Evolutionary conservation across 2,329 filamentous ascomycete genomes (phyloP).

Genomic region (Colletotrichum sp.): DNA sequence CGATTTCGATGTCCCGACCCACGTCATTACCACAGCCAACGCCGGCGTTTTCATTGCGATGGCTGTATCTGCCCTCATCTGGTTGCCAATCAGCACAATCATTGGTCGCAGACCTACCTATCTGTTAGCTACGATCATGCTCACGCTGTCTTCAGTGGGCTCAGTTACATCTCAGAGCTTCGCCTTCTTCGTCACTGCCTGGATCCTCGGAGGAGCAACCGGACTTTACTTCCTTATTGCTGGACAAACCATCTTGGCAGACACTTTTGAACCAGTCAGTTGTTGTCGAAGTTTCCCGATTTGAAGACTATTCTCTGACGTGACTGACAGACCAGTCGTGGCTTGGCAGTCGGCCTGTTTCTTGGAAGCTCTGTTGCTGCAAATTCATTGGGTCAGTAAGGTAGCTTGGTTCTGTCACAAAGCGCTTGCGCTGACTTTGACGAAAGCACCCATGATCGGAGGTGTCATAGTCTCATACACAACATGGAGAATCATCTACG

Average conservation of each 20-base stretch:
- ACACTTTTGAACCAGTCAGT: not conserved
- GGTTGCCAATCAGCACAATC: slow-evolving; percentile 68
- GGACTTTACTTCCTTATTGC: not conserved
- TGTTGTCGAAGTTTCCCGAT: not conserved
- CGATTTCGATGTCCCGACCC: slow-evolving; percentile 67
- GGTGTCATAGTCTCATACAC: not conserved
- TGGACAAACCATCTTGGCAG: not conserved
- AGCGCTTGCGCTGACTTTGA: not conserved
- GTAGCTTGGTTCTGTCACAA: no score
- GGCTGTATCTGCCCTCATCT: slow-evolving; percentile 72
- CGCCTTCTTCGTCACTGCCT: not conserved
- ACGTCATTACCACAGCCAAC: slow-evolving; percentile 76
- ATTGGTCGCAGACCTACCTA: not conserved
- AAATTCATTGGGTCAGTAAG: not conserved
- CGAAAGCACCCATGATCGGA: not conserved
- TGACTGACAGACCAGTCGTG: not conserved
- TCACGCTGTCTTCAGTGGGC: not conserved
- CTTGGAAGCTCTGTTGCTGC: not conserved
- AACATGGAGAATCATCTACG: not conserved
- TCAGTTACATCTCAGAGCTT: not conserved
- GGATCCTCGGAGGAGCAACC: not conserved
- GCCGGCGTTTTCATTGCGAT: slow-evolving; percentile 76
- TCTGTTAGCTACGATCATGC: not conserved
- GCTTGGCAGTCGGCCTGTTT: not conserved
- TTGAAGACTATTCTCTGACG: not conserved